Conservation (phyloP, 352 stramenopile genomes). For the Phytopythium helicoides region DNA sequence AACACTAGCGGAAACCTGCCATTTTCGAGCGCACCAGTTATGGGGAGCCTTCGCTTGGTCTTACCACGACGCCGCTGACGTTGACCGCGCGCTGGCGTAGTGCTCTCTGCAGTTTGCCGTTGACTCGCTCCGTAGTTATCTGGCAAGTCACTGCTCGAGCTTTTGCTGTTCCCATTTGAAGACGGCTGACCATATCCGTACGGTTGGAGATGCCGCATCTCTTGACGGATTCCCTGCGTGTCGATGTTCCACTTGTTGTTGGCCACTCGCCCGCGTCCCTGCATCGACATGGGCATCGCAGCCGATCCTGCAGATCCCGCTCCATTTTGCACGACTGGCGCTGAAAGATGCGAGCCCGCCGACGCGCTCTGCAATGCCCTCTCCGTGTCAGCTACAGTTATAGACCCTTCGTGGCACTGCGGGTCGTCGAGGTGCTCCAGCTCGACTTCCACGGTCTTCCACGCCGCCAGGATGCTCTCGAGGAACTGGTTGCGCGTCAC, state of each 20-base stretch:
- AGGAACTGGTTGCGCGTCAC: conserved; percentile 86
- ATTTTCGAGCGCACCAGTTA: conserved; percentile 2
- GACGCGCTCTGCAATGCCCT: conserved; percentile 23
- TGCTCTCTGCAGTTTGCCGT: neutral
- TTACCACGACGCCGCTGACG: neutral
- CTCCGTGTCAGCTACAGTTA: conserved; percentile 34
- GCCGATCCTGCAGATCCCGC: neutral
- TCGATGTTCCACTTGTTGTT: conserved; percentile 78
- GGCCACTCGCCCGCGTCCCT: conserved; percentile 34
- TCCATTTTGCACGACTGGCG: neutral
- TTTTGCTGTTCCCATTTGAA: conserved; percentile 17
- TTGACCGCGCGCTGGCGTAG: neutral
- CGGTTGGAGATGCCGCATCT: conserved; percentile 30
- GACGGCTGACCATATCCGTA: conserved; percentile 20
- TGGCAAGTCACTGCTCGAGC: conserved; percentile 38
- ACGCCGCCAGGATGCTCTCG: conserved; percentile 76
- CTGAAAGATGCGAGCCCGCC: conserved; percentile 6
- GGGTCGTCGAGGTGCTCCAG: conserved; percentile 40
- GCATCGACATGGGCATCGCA: conserved; percentile 12
- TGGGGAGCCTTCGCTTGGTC: conserved; percentile 1
- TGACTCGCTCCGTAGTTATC: conserved; percentile 27
- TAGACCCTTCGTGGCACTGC: conserved; percentile 22
- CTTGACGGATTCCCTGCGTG: conserved; percentile 52
- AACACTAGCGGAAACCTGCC: neutral
- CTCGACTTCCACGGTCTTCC: conserved; percentile 70